Evolutionary conservation across 768 basidiomycete species (phyloP), one percentile per base, ranked within the genome.

Genomic region (Rhizopogon salebrosus): DNA sequence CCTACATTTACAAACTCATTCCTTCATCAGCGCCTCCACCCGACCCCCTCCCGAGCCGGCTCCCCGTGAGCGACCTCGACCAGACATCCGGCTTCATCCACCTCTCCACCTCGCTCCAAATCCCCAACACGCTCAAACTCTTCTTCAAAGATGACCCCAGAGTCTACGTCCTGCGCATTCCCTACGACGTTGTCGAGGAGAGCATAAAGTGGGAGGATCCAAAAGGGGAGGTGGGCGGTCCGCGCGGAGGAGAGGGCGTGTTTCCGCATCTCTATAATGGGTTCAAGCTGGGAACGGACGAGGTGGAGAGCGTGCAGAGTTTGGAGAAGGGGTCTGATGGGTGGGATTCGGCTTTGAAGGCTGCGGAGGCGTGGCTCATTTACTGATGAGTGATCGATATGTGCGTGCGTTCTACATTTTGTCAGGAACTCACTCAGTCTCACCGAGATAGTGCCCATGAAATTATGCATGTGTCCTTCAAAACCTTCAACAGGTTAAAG

Each of bases 231-330:
- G 69, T 72, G 52, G 69, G 66, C 10, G 79, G 79, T 8, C 67
- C 72, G 16, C 60, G 74, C 3, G 73, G 75, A 3, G 73, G 65
- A 18, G 73, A 79, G 52, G 72, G 75, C 3, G 48, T 77, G 50
- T 83, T 80, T 52, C 80, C 82, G 1, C 82, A 83, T 57, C 49
- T 84, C 24, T 80, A 82, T 52, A 81, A 80, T 46, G 62, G 66
- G 6, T 52, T 73, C 13, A 66, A 57, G 42, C 55, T 84, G 20
- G 80, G 79, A 13, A 70, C 60, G 16, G 64, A 61, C 0, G 76
- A 82, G 58, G 64, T 82, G 2, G 75, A 80, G 41, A 70, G 71
- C 36, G 68, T 78, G 37, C 52, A 51, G 24, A 55, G 56, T 27
- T 60, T 68, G 56, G 57, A 67, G 49, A 66, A 56, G 35, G 59